Conservation (phyloP, 805 yeast genomes). For the Kazachstania viticola region DNA sequence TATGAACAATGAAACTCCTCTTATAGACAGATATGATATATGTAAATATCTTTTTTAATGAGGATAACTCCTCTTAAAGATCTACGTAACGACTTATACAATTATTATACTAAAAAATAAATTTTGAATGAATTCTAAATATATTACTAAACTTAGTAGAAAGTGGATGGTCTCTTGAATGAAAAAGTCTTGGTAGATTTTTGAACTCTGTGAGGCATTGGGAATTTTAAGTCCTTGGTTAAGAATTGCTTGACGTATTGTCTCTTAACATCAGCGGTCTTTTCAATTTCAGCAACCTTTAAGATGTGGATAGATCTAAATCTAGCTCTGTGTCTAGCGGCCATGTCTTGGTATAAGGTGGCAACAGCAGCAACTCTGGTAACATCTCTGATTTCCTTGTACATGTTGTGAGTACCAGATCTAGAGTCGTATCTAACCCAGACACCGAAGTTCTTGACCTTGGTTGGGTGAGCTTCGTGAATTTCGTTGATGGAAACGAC, state of each 20-base stretch:
- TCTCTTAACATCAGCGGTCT: slow-evolving; percentile 97
- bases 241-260: slow-evolving; percentile 97
- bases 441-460: slow-evolving; percentile 98
- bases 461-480: slow-evolving; percentile 93
- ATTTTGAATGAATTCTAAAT: slow-evolving; percentile 1
- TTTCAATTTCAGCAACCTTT: slow-evolving; percentile 97
- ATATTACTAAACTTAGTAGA: slow-evolving; percentile 55
- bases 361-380: slow-evolving; percentile 98
- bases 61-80: slow-evolving; percentile 7
- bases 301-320: slow-evolving; percentile 98
- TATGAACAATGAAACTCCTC: too few relatives aligned
- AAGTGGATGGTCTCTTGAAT: slow-evolving; percentile 92
- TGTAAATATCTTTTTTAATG: too few relatives aligned
- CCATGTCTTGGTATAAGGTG: slow-evolving; percentile 98
- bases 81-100: slow-evolving; percentile 24
- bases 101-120: slow-evolving; percentile 6
- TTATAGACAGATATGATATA: too few relatives aligned
- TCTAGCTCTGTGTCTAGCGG: slow-evolving; percentile 99
- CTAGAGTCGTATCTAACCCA: slow-evolving; percentile 99
- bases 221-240: slow-evolving; percentile 94
- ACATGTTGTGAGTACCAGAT: slow-evolving; percentile 99
- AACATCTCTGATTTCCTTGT: slow-evolving; percentile 99
- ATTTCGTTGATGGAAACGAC: slow-evolving; percentile 86
- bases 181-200: slow-evolving; percentile 81
- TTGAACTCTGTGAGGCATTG: slow-evolving; percentile 98